Base-by-base conservation (phyloP, 768 basidiomycete genomes). In the Gymnopilus junonius region DNA sequence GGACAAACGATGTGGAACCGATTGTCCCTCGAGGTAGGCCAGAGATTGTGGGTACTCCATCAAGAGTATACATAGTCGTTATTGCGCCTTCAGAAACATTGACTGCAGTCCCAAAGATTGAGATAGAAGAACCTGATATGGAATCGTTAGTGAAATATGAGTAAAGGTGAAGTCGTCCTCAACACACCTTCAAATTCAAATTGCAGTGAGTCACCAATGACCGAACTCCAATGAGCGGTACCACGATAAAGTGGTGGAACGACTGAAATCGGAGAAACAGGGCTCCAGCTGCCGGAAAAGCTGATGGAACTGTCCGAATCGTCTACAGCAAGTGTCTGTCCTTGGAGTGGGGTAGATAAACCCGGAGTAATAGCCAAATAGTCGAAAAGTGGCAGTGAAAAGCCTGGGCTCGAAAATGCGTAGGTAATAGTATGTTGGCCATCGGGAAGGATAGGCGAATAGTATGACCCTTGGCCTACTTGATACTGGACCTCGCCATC, bases 341-440 rank as follows among this genome's bases (percentile, higher is more conserved):
- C 75, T 21, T 71, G 66, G 29, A 82, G 63, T 21, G 70, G 68
- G 23, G 79, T 81, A 35, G 74, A 74, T 14, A 60, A 58, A 2
- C 80, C 77, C 39, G 79, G 75, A 23, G 73, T 75, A 29, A 81
- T 70, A 17, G 77, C 73, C 25, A 80, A 55, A 63, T 79, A 82
- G 61, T 82, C 81, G 40, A 82, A 74, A 14, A 69, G 66, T 14
- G 81, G 77, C 15, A 65, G 62, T 10, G 71, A 61, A 25, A 59
- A 50, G 23, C 63, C 50, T 27, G 48, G 34, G 11, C 61, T 64
- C 14, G 71, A 73, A 11, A 73, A 65, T 15, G 75, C 72, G 65
- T 79, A 79, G 1, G 71, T 71, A 54, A 81, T 62, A 27, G 48
- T 51, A 32, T 51, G 48, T 32, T 51, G 27, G 10, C 48, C 48